Base-by-base conservation (phyloP, 208 protist species). In the Leptomonas seymouri region DNA sequence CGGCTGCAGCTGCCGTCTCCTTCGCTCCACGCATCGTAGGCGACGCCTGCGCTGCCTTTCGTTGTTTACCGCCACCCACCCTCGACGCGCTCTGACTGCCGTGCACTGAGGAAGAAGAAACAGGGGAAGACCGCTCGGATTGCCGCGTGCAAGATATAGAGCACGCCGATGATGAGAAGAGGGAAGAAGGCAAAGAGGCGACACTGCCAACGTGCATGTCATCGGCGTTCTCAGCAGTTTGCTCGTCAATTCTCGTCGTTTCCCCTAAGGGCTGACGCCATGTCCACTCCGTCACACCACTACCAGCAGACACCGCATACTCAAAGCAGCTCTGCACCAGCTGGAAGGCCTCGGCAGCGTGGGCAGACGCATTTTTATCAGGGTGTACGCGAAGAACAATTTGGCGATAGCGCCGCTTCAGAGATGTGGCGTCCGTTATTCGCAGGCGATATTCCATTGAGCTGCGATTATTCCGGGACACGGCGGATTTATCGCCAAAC, bases 301-400 rank as follows among this genome's bases (percentile, higher is more conserved):
- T 49, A 42, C 54, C 42, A 15, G 48, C 44, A 20, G 46, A 28
- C 27, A 57, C 23, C 6, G 57, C 48, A 14, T 46, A 25, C 36
- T 93, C 85, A 51, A 89, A 93, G 41, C 59, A 70, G 15, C 46
- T 74, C 60, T 93, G 87, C 45, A 90, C 56, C 11, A 87, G 27
- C 41, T 89, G 82, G 66, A 93, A 93, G 0, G 87, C 87, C 60
- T 79, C 79, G 31, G 71, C 56, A 3, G 87, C 82, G 14, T 62
- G 15, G 4, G 64, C 9, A 45, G 70, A 67, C 4, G 66, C 31
- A 60, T 95, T 95, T 76, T 97, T 97, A 78, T 97, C 92, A 0
- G 92, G 92, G 55, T 97, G 92, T 5, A 90, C 62, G 18, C 80
- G 79, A 44, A 94, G 48, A 3, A 84, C 88, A 21, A 91, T 62